Percentiles rank a stretch among this genome's conserved stretches.
Evolutionary conservation across 805 yeast genomes (phyloP).

Genomic region (Peterozyma xylosa): DNA sequence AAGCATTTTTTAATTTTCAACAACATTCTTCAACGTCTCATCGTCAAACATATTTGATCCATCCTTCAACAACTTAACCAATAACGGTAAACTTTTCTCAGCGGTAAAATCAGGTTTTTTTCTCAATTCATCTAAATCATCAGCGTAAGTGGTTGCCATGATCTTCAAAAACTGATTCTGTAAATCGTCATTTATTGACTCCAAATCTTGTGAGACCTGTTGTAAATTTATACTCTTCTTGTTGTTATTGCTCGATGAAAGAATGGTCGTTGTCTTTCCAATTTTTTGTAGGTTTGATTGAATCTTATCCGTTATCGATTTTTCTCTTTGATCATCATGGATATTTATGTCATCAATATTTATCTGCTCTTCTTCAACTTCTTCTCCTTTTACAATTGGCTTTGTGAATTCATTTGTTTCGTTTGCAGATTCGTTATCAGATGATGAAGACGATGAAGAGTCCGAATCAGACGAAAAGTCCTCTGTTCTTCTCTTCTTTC

Average conservation of each 20-base stretch:
- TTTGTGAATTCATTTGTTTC: constrained; percentile 9
- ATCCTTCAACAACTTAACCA: constrained; percentile 52
- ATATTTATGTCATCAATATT: constrained; percentile 19
- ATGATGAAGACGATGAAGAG: constrained; percentile 33
- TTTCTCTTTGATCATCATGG: constrained; percentile 16
- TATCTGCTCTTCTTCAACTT: constrained; percentile 13
- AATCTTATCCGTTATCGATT: constrained; percentile 10
- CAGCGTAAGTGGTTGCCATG: constrained; percentile 53
- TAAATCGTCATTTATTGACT: constrained; percentile 24
- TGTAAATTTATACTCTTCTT: constrained; percentile 10
- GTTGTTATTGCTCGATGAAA: not conserved
- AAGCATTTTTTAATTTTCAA: not conserved
- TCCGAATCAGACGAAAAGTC: constrained; percentile 53
- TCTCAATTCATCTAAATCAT: constrained; percentile 54
- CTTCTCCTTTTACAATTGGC: constrained; percentile 11
- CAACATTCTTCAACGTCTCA: constrained; percentile 28
- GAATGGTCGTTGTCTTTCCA: constrained; percentile 7
- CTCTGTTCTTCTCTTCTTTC: constrained; percentile 80
- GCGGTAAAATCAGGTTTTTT: constrained; percentile 55
- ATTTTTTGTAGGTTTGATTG: constrained; percentile 12
- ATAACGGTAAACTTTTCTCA: constrained; percentile 43
- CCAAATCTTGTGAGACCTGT: constrained; percentile 20
- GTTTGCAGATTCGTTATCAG: constrained; percentile 20
- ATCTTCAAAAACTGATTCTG: constrained; percentile 44
- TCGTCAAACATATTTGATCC: constrained; percentile 54